Base-by-base conservation (phyloP, 106 monocot genomes). In the Dendrobium catenatum region DNA sequence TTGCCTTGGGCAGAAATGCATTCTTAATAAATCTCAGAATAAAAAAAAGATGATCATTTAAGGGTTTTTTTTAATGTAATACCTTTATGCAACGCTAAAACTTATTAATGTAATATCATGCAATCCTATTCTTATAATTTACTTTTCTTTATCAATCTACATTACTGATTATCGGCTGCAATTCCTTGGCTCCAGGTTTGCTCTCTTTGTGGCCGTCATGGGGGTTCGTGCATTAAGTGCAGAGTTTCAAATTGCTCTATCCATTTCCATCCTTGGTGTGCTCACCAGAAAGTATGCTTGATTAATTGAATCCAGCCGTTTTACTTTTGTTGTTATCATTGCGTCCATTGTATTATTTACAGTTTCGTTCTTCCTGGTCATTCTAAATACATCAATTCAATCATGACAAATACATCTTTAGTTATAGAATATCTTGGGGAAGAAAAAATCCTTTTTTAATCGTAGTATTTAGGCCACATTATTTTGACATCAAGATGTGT, bases 181-280 rank as follows among this genome's bases (percentile, higher is more conserved):
- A 20, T 79, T 29, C 77, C 10, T 55, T 66, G 2, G 77, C 20
- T 64, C 79, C 85, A 89, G 92, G 82, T 82, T 42, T 92, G 92
- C 78, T 89, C 92, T 70, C 78, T 92, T 9, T 92, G 92, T 54
- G 86, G 85, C 61, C 79, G 92, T 59, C 81, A 74, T 27, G 89
- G 93, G 5, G 96, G 96, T 59, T 88, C 90, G 42, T 91, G 91
- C 70, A 91, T 93, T 80, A 51, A 70, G 72, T 96, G 96, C 66
- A 91, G 96, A 76, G 84, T 93, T 85, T 22, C 75, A 42, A 84
- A 81, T 82, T 96, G 96, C 33, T 73, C 84, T 55, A 59, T 86
- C 67, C 47, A 89, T 78, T 96, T 96, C 80, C 96, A 96, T 85
- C 91, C 96, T 66, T 96, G 96, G 96, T 96, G 96, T 90, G 96